These are phyloP conservation scores for Fusarium lateritium DNA, from an alignment of 2,329 filamentous ascomycete genomes.

Conservation along the genomic window DNA sequence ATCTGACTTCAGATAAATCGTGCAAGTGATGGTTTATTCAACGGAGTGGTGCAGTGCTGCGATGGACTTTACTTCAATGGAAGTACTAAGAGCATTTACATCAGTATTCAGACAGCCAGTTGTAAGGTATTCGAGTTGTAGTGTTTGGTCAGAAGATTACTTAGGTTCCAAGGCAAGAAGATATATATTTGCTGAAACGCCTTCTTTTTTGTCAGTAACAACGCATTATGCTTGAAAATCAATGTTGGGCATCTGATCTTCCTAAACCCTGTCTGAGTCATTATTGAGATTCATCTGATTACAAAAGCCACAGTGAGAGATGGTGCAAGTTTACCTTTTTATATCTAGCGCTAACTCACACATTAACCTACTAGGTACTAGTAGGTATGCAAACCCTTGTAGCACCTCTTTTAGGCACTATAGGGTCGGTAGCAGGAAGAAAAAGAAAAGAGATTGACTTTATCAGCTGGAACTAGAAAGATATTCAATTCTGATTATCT, in stretches of 20 bases:
- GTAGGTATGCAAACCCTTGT: no score
- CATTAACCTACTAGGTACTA: not conserved
- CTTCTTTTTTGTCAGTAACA: no score
- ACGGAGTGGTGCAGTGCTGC: not conserved
- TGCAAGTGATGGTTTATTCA: not conserved
- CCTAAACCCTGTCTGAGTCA: not conserved
- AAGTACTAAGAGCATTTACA: no score
- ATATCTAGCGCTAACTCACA: not conserved
- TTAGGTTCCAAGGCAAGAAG: no score
- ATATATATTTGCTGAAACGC: no score
- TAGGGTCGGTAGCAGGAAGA: no score
- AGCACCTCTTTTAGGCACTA: no score
- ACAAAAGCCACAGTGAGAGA: not conserved
- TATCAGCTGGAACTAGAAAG: accelerated
- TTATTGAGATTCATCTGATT: not conserved
- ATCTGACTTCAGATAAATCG: not conserved
- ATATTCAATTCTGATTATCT: not conserved
- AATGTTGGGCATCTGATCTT: no score
- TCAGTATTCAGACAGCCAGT: no score
- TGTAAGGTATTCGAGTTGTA: no score
- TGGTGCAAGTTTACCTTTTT: not conserved
- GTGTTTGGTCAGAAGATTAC: no score
- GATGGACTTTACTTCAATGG: not conserved
- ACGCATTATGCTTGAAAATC: no score
- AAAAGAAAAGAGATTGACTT: accelerated